Evolutionary conservation across 2,329 filamentous ascomycete species (phyloP).

Genomic region (Fusarium buxicola): DNA sequence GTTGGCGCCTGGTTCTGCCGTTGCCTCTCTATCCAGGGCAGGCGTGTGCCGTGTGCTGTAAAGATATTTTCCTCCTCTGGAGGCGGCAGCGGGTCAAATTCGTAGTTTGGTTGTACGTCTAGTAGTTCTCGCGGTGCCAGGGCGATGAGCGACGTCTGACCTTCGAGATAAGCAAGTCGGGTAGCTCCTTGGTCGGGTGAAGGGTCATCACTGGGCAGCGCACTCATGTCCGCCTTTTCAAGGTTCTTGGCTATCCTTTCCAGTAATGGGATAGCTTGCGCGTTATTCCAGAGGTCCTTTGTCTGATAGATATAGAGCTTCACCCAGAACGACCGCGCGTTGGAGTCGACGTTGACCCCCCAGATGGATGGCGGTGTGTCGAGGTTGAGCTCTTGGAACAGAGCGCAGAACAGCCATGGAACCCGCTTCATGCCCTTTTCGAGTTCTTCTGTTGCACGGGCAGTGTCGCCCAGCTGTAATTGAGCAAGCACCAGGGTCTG

Average conservation of each 20-base stretch:
- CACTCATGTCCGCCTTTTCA: conserved; percentile 54
- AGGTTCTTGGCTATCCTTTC: conserved; percentile 73
- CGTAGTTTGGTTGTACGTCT: conserved; percentile 72
- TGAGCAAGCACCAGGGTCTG: conserved; percentile 83
- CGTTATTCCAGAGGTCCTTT: conserved; percentile 88
- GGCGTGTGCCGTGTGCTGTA: conserved; percentile 37
- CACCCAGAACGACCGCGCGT: conserved; percentile 73
- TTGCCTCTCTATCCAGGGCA: conserved; percentile 30
- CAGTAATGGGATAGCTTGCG: conserved; percentile 75
- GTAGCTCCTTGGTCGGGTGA: conserved; percentile 65
- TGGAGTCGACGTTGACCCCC: conserved; percentile 76
- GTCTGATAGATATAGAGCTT: conserved; percentile 81
- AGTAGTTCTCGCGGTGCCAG: conserved; percentile 76
- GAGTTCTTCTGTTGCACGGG: conserved; percentile 74
- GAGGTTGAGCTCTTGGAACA: conserved; percentile 85
- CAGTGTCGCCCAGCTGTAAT: conserved; percentile 74
- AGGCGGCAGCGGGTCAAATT: conserved; percentile 87
- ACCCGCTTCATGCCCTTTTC: conserved; percentile 75
- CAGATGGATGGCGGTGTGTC: conserved; percentile 84
- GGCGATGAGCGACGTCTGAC: conserved; percentile 76
- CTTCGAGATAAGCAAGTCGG: conserved; percentile 82
- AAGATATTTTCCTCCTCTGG: conserved; percentile 61
- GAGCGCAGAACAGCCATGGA: conserved; percentile 85
- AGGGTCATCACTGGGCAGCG: conserved; percentile 55
- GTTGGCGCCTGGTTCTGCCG: conserved; percentile 5